Conservation (phyloP, 2,329 filamentous ascomycete species). For the Epichloe elymi region DNA sequence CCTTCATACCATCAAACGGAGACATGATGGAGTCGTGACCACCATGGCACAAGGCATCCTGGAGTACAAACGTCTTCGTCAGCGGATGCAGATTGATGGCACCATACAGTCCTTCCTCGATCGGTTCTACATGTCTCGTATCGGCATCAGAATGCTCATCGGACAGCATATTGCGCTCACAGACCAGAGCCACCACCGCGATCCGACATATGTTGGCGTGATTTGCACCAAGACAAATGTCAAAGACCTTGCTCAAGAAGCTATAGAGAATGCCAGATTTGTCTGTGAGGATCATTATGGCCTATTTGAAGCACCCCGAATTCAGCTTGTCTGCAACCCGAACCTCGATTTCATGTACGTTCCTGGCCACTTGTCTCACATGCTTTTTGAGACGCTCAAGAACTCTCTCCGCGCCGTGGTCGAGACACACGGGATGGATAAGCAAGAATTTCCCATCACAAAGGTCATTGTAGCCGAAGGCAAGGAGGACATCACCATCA, state of each 20-base stretch:
- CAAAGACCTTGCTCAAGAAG: conserved; percentile 84
- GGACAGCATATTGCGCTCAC: conserved; percentile 96
- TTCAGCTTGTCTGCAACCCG: conserved; percentile 90
- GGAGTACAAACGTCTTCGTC: conserved; percentile 91
- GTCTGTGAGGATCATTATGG: conserved; percentile 98
- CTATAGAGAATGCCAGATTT: conserved; percentile 97
- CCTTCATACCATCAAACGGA: conserved; percentile 84
- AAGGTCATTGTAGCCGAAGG: conserved; percentile 97
- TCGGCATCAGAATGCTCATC: conserved; percentile 97
- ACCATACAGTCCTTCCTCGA: conserved; percentile 97
- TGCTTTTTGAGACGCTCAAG: conserved; percentile 98
- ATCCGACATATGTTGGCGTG: conserved; percentile 92
- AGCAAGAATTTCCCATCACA: conserved; percentile 85
- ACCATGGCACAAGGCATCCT: conserved; percentile 96
- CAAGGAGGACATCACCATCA: conserved; percentile 98
- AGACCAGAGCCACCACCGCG: conserved; percentile 77
- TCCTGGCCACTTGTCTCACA: conserved; percentile 94
- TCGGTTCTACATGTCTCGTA: conserved; percentile 98
- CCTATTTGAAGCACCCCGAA: conserved; percentile 88
- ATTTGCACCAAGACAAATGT: conserved; percentile 99
- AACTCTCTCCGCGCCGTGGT: conserved; percentile 96
- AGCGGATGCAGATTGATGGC: conserved; percentile 96
- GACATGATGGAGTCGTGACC: conserved; percentile 94
- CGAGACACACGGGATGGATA: conserved; percentile 86
- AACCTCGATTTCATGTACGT: conserved; percentile 99